These are phyloP conservation scores for Avena atlantica DNA, from an alignment of 176 grass and related monocot genomes.

Conservation along the genomic window DNA sequence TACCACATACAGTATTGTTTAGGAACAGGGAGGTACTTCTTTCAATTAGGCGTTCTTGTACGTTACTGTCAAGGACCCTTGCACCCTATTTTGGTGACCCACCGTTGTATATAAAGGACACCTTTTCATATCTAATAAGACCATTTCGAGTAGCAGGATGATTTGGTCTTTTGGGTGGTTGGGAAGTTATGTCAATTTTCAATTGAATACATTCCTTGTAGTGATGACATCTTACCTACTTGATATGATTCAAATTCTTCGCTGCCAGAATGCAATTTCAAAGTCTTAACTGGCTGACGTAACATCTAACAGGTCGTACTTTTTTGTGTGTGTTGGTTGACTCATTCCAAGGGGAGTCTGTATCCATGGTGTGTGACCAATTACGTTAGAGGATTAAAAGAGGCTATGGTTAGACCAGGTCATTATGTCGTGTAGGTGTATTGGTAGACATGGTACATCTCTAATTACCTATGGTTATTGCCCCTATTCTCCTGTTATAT, in stretches of 20 bases:
- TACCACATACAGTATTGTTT: slow-evolving; percentile 27
- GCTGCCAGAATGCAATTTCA: slow-evolving; percentile 5
- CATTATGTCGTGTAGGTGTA: neutral
- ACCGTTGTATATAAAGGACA: slow-evolving; percentile 17
- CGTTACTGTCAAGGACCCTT: slow-evolving; percentile 31
- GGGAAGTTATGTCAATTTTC: slow-evolving; percentile 15
- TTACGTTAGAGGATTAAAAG: neutral
- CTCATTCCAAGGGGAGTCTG: neutral
- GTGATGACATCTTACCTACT: slow-evolving; percentile 11
- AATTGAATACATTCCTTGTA: slow-evolving; percentile 32
- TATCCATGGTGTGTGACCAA: too few relatives aligned
- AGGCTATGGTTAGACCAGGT: neutral
- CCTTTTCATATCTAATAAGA: slow-evolving; percentile 10
- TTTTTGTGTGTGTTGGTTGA: neutral
- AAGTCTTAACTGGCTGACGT: neutral
- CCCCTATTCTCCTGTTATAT: neutral
- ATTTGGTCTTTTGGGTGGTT: slow-evolving; percentile 25
- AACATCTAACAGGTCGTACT: neutral
- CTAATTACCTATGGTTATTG: neutral
- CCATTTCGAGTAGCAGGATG: neutral
- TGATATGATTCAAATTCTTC: slow-evolving; percentile 30
- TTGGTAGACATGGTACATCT: too few relatives aligned
- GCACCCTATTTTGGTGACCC: slow-evolving; percentile 12
- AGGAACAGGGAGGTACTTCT: slow-evolving; percentile 9
- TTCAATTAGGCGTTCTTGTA: slow-evolving; percentile 3